Evolutionary conservation across 345 rosid species (phyloP).

Genomic region (Tarenaya hassleriana): DNA sequence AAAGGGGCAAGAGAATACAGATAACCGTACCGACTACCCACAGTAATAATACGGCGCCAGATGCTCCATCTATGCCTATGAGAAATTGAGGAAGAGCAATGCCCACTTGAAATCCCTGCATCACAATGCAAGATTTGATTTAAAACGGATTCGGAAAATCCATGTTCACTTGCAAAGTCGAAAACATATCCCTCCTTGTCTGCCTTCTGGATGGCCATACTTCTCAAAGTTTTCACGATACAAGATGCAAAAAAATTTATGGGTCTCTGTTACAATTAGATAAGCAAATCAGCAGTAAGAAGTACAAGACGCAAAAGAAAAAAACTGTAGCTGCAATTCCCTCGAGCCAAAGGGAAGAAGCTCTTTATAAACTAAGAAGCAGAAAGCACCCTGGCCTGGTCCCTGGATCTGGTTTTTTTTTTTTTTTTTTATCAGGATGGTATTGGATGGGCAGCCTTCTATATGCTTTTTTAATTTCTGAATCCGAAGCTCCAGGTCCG

Average conservation of each 20-base stretch:
- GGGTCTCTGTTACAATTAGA: slow-evolving; percentile 55
- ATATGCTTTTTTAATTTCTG: slow-evolving; percentile 71
- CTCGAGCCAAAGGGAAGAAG: neutral
- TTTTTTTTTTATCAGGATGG: slow-evolving; percentile 68
- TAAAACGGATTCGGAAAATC: neutral
- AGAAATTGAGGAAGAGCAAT: slow-evolving; percentile 94
- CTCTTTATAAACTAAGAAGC: slow-evolving; percentile 15
- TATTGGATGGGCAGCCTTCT: slow-evolving; percentile 65
- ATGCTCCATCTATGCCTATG: slow-evolving; percentile 76
- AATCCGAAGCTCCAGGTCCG: slow-evolving; percentile 70
- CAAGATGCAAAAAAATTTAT: slow-evolving; percentile 74
- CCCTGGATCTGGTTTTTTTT: slow-evolving; percentile 95
- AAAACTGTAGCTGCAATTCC: no score
- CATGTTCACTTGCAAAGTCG: neutral
- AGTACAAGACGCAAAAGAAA: neutral
- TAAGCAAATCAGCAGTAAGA: slow-evolving; percentile 4
- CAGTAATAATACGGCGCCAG: slow-evolving; percentile 81
- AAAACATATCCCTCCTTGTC: slow-evolving; percentile 47
- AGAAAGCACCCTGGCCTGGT: slow-evolving; percentile 35
- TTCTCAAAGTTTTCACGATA: slow-evolving; percentile 95
- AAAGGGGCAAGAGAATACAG: slow-evolving; percentile 88
- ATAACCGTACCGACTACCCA: slow-evolving; percentile 92
- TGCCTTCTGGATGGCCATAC: slow-evolving; percentile 99
- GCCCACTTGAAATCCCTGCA: slow-evolving; percentile 94
- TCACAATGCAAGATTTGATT: slow-evolving; percentile 11